Percentiles rank a stretch among this genome's conserved stretches.
Conservation (phyloP, 345 rosid genomes). For the Eucalyptus viminalis region DNA sequence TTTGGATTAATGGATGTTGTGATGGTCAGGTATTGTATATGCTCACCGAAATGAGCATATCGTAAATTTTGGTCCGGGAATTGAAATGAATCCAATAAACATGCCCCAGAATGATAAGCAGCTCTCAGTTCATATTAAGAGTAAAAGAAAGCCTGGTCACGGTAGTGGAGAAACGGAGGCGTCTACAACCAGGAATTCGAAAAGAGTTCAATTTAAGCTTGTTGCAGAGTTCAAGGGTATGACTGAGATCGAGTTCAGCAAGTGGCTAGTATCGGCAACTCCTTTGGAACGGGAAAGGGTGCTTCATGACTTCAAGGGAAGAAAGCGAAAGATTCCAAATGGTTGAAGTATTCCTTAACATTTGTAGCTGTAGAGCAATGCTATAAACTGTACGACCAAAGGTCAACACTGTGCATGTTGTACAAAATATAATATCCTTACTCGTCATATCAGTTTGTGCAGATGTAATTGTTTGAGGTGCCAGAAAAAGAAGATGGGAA, state of each 20-base stretch:
- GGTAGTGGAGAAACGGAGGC: slow-evolving; percentile 2
- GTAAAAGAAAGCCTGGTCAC: background rate
- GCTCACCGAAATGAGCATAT: slow-evolving; percentile 79
- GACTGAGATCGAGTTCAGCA: slow-evolving; percentile 63
- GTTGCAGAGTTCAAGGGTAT: slow-evolving; percentile 55
- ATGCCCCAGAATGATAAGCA: background rate
- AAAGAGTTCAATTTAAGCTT: slow-evolving; percentile 30
- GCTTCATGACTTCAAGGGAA: slow-evolving; percentile 42
- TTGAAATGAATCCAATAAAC: background rate
- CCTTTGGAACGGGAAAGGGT: slow-evolving; percentile 28
- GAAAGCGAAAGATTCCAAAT: slow-evolving; percentile 2
- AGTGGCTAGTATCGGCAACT: slow-evolving; percentile 57
- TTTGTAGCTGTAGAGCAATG: background rate
- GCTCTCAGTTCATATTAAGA: background rate
- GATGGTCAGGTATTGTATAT: slow-evolving; percentile 49
- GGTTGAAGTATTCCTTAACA: background rate
- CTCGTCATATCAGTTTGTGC: background rate
- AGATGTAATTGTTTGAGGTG: background rate
- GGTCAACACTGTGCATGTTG: background rate
- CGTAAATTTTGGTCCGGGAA: slow-evolving; percentile 30
- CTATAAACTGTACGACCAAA: background rate
- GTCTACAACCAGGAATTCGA: slow-evolving; percentile 14
- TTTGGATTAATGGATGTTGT: background rate
- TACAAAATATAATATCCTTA: background rate
- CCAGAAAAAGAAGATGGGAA: background rate